Evolutionary conservation across 2,329 filamentous ascomycete genomes (phyloP).

Genomic region (Aspergillus latus): DNA sequence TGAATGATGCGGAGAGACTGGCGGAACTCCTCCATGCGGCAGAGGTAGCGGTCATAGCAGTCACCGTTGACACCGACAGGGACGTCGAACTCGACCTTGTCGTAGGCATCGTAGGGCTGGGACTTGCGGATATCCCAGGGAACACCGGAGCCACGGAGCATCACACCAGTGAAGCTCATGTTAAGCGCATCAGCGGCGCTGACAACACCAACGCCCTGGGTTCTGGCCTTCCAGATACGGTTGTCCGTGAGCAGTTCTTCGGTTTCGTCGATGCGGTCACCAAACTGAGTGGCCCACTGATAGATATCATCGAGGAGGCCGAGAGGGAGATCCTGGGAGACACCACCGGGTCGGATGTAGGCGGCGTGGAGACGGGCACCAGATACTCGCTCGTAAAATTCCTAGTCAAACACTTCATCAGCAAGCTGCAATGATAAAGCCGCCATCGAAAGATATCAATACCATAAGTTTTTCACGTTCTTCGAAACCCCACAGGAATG

Average conservation of each 20-base stretch:
- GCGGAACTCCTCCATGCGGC: slow-evolving; percentile 99
- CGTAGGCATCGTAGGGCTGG: slow-evolving; percentile 96
- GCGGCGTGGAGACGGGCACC: slow-evolving; percentile 96
- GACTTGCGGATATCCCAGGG: slow-evolving; percentile 97
- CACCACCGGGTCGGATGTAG: slow-evolving; percentile 94
- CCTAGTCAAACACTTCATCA: slow-evolving; percentile 55
- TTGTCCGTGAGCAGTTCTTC: slow-evolving; percentile 99
- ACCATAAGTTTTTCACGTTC: slow-evolving; percentile 99
- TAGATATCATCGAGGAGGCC: slow-evolving; percentile 98
- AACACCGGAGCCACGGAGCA: slow-evolving; percentile 94
- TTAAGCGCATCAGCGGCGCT: slow-evolving; percentile 92
- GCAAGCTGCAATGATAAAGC: not conserved
- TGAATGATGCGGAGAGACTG: slow-evolving; percentile 97
- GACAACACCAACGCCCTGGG: slow-evolving; percentile 88
- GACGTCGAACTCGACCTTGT: slow-evolving; percentile 96
- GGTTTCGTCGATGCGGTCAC: slow-evolving; percentile 96
- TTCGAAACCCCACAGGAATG: slow-evolving; percentile 99
- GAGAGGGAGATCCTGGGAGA: slow-evolving; percentile 90
- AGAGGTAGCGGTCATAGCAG: slow-evolving; percentile 98
- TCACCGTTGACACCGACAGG: slow-evolving; percentile 95
- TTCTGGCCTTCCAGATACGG: slow-evolving; percentile 96
- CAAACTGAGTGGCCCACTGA: slow-evolving; percentile 99
- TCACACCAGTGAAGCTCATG: slow-evolving; percentile 94
- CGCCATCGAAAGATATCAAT: slow-evolving; percentile 36
- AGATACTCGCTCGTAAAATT: slow-evolving; percentile 99